These are phyloP conservation scores for Rhexocercosporidium sp. DNA, from an alignment of 2,329 filamentous ascomycete species.

Conservation along the genomic window DNA sequence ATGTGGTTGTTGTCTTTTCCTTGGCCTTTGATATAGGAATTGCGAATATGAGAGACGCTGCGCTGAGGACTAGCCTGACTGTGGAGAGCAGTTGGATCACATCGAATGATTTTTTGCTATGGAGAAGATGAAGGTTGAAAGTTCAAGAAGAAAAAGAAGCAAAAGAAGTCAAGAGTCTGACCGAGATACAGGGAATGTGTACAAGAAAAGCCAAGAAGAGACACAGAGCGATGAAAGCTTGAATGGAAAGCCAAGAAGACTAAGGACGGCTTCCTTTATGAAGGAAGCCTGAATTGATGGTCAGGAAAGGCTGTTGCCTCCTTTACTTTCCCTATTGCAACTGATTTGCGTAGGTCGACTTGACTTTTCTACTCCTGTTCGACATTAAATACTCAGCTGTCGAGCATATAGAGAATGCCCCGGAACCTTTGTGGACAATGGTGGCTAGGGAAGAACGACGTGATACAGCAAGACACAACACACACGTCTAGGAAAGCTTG, in stretches of 20 bases:
- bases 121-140: no score
- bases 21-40: constrained; percentile 28
- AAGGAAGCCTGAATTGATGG: not conserved
- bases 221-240: constrained; percentile 4
- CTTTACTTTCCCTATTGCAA: not conserved
- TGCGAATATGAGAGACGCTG: constrained; percentile 30
- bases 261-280: not conserved
- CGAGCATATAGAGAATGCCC: constrained; percentile 6
- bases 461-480: no score
- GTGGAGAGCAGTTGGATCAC: constrained; percentile 34
- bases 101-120: constrained; percentile 11
- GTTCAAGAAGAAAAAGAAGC: not conserved
- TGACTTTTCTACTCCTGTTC: not conserved
- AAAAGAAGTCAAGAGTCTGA: not conserved
- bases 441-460: no score
- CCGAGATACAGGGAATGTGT: not conserved
- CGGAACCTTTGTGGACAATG: not conserved
- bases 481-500: not conserved
- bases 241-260: constrained; percentile 4
- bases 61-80: constrained; percentile 33
- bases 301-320: not conserved
- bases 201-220: not conserved
- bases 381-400: not conserved
- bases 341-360: not conserved
- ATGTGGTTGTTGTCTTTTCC: not conserved